Evolutionary conservation across 805 yeast genomes (phyloP).

Genomic region (Wickerhamomyces bisporus): DNA sequence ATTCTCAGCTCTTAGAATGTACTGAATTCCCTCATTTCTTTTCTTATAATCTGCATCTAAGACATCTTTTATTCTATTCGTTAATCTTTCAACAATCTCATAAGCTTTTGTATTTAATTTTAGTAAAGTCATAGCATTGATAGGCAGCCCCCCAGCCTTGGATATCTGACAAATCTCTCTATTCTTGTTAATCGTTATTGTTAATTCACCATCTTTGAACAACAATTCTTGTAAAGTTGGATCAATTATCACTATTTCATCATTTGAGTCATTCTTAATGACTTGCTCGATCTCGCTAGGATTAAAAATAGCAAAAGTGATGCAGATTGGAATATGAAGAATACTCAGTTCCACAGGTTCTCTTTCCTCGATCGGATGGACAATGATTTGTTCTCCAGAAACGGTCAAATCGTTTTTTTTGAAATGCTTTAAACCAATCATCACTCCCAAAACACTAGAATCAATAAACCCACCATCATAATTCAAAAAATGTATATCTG

Average conservation of each 20-base stretch:
- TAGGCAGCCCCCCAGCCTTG: conserved; percentile 85
- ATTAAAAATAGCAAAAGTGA: conserved; percentile 82
- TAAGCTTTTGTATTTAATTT: conserved; percentile 67
- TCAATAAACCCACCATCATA: conserved; percentile 94
- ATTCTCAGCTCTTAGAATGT: conserved; percentile 22
- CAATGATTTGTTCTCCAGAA: conserved; percentile 54
- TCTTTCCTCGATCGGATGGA: conserved; percentile 71
- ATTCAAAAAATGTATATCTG: conserved; percentile 83
- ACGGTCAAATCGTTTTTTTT: conserved; percentile 80
- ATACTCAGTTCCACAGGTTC: conserved; percentile 84
- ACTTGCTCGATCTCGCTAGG: conserved; percentile 60
- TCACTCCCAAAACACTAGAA: conserved; percentile 84
- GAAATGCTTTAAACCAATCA: conserved; percentile 79
- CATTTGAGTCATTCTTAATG: conserved; percentile 58
- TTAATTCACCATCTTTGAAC: conserved; percentile 70
- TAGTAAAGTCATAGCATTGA: conserved; percentile 65
- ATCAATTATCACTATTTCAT: conserved; percentile 65
- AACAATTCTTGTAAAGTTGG: conserved; percentile 74
- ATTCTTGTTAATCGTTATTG: conserved; percentile 84
- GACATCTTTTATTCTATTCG: conserved; percentile 54
- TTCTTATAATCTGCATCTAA: conserved; percentile 27
- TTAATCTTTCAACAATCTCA: conserved; percentile 53
- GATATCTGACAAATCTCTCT: conserved; percentile 86
- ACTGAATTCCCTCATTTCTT: conserved; percentile 21
- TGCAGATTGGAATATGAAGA: conserved; percentile 84